A percentile compares a stretch with the other conserved stretches of the same genome.
Evolutionary conservation across 768 basidiomycete species (phyloP).

Genomic region (Panus rudis): DNA sequence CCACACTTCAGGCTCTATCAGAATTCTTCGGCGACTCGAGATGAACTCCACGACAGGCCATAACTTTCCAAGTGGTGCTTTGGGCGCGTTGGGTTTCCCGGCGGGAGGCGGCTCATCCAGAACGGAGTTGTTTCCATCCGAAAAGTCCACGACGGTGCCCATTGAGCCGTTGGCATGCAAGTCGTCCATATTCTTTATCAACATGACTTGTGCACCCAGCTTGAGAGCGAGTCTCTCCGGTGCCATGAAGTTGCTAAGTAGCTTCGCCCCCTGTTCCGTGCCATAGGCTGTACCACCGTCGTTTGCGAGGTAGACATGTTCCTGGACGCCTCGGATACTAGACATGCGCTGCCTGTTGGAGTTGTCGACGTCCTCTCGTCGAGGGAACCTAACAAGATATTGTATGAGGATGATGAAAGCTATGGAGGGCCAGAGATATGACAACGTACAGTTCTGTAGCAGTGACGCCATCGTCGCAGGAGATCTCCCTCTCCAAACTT

Average conservation of each 20-base stretch:
- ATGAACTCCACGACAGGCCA: slow-evolving; percentile 79
- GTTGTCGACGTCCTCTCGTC: slow-evolving; percentile 84
- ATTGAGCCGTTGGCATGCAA: slow-evolving; percentile 91
- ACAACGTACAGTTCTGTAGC: slow-evolving; percentile 81
- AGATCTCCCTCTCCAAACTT: slow-evolving; percentile 58
- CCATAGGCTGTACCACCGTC: slow-evolving; percentile 62
- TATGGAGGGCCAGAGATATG: background rate
- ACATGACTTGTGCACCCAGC: slow-evolving; percentile 79
- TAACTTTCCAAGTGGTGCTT: slow-evolving; percentile 21
- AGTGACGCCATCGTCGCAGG: slow-evolving; percentile 73
- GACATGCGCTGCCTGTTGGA: slow-evolving; percentile 71
- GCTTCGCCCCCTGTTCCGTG: slow-evolving; percentile 55
- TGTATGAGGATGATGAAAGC: background rate
- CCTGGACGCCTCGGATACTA: slow-evolving; percentile 47
- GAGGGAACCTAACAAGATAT: slow-evolving; percentile 62
- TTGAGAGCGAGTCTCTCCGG: slow-evolving; percentile 62
- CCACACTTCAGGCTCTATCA: slow-evolving; percentile 70
- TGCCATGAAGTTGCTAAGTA: slow-evolving; percentile 90
- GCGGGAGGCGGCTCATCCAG: background rate
- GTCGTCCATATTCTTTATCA: slow-evolving; percentile 92
- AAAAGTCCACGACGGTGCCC: slow-evolving; percentile 77
- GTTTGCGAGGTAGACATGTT: slow-evolving; percentile 43
- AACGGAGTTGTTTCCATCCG: slow-evolving; percentile 25
- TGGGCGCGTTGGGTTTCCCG: slow-evolving; percentile 9
- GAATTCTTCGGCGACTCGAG: slow-evolving; percentile 41